A percentile compares a stretch with the other conserved stretches of the same genome.
Evolutionary conservation across 305 asterid species (phyloP).

Genomic region (Fraxinus albicans): DNA sequence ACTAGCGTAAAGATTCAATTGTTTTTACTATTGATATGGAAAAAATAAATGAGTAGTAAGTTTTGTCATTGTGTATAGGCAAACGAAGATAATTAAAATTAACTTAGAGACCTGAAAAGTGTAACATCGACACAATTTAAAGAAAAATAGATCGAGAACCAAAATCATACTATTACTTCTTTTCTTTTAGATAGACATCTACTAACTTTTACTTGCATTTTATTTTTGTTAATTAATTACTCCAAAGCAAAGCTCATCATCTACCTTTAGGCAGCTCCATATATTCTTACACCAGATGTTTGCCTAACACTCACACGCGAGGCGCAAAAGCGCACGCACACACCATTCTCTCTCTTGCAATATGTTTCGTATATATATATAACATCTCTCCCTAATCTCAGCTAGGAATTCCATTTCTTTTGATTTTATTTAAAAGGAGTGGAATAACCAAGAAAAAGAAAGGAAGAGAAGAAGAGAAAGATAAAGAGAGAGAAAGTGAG

Average conservation of each 20-base stretch:
- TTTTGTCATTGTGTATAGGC: neutral
- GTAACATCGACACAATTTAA: neutral
- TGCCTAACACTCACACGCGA: conserved; percentile 21
- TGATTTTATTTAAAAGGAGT: conserved; percentile 37
- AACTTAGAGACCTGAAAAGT: neutral
- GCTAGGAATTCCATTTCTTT: conserved; percentile 40
- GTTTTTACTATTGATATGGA: neutral
- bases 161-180: neutral
- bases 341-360: conserved; percentile 9
- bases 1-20: neutral
- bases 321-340: neutral
- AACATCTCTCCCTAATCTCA: conserved; percentile 32
- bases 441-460: conserved; percentile 51
- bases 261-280: conserved; percentile 23
- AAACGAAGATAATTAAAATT: neutral
- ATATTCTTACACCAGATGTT: conserved; percentile 37
- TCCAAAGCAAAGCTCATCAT: conserved; percentile 25
- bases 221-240: neutral
- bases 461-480: conserved; percentile 36
- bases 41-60: neutral
- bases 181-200: neutral
- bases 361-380: conserved; percentile 20
- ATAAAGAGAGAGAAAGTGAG: conserved; percentile 44
- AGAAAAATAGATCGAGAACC: neutral
- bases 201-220: neutral